phyloP scores from a whole-genome alignment of 2,329 filamentous ascomycete species.

The Truncatella angustata region DNA sequence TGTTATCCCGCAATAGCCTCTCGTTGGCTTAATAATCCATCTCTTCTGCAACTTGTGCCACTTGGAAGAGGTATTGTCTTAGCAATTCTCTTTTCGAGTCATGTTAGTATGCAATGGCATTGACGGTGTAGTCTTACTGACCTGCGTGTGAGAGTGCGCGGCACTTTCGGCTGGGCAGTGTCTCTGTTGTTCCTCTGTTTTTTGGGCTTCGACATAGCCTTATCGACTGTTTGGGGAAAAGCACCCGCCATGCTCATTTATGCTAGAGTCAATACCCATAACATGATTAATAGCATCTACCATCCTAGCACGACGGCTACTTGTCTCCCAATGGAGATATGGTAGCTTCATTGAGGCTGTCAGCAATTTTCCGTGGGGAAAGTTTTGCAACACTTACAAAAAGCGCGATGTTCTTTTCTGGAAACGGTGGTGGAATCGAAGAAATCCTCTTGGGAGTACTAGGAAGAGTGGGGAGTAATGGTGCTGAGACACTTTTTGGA shows the following conservation, averaged over 20 bases:
- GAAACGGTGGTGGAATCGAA: neutral
- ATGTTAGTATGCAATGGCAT: too few relatives aligned
- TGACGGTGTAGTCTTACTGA: neutral
- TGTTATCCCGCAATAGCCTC: slow-evolving; percentile 14
- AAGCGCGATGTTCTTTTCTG: slow-evolving; percentile 10
- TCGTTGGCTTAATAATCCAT: slow-evolving; percentile 22
- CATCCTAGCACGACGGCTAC: slow-evolving; percentile 14
- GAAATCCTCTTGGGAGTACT: neutral
- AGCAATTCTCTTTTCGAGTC: slow-evolving; percentile 1
- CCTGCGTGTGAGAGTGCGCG: neutral
- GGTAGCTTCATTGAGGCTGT: slow-evolving; percentile 15
- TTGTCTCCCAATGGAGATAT: slow-evolving; percentile 27
- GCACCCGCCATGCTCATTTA: neutral
- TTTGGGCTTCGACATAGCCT: neutral
- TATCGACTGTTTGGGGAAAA: neutral
- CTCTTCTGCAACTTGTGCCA: slow-evolving; percentile 17
- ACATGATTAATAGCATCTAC: slow-evolving; percentile 16
- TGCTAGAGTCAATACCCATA: slow-evolving; percentile 5
- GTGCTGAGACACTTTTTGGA: neutral
- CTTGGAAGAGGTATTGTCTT: slow-evolving; percentile 15
- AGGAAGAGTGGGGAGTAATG: neutral
- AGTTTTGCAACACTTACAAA: slow-evolving; percentile 7
- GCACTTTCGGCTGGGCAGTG: neutral
- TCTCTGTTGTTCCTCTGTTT: neutral
- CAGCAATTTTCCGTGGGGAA: neutral